A percentile compares a stretch with the other conserved stretches of the same genome.
These are phyloP conservation scores for Ceratobasidium sp. DNA, from an alignment of 1,284 basidiomycete genomes.

Conservation along the genomic window DNA sequence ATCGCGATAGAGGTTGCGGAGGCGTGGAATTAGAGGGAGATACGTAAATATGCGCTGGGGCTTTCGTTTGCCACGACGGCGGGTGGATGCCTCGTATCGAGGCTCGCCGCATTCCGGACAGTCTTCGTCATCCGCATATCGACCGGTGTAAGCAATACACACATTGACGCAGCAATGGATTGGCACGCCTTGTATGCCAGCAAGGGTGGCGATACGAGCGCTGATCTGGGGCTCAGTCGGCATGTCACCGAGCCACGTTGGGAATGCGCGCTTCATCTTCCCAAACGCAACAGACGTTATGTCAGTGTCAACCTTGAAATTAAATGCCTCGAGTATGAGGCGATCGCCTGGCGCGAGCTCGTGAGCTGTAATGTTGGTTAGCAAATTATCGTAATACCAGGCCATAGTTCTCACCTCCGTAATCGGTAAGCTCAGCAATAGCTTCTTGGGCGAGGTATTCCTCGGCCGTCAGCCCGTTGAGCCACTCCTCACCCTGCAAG, in stretches of 20 bases:
- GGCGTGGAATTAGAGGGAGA: background rate
- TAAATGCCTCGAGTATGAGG: conserved; percentile 25
- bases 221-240: background rate
- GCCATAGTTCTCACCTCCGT: too few species aligned
- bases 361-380: too few species aligned
- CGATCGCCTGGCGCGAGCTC: background rate
- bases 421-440: too few species aligned
- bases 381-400: too few species aligned
- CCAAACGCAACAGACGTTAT: background rate
- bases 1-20: background rate
- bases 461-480: too few species aligned
- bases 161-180: conserved; percentile 48
- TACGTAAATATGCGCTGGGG: background rate
- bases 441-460: too few species aligned
- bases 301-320: conserved; percentile 41
- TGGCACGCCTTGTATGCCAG: background rate
- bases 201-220: conserved; percentile 4
- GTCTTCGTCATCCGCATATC: background rate
- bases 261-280: background rate
- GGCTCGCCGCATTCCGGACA: conserved; percentile 47
- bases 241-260: background rate
- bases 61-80: background rate
- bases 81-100: conserved; percentile 23
- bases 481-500: too few species aligned
- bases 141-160: conserved; percentile 45